A percentile compares a stretch with the other conserved stretches of the same genome.
Conservation (phyloP, 2,329 filamentous ascomycete genomes). For the Hypoxylon sp. region DNA sequence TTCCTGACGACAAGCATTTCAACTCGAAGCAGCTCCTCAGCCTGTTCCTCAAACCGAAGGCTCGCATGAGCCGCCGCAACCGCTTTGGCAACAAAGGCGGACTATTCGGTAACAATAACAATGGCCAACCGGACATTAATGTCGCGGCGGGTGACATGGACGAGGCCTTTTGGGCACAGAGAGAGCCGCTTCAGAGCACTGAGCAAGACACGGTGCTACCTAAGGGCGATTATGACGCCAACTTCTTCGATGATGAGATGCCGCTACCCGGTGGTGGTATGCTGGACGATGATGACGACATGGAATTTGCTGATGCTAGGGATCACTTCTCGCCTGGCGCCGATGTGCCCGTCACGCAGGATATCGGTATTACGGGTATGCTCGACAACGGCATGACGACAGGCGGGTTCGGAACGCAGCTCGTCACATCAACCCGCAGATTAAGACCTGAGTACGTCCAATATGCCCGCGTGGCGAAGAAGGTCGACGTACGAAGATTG, state of each 20-base stretch:
- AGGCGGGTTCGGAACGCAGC: constrained; percentile 73
- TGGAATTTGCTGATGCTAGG: constrained; percentile 83
- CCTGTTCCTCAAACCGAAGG: constrained; percentile 95
- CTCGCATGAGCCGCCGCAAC: constrained; percentile 78
- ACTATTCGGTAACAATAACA: constrained; percentile 57
- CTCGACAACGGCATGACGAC: constrained; percentile 66
- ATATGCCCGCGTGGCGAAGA: constrained; percentile 78
- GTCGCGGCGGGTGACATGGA: constrained; percentile 84
- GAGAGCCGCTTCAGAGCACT: constrained; percentile 63
- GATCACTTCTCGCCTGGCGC: constrained; percentile 81
- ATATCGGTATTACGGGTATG: constrained; percentile 64
- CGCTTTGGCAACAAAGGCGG: constrained; percentile 62
- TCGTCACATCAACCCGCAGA: constrained; percentile 75
- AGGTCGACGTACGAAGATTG: constrained; percentile 76
- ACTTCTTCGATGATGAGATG: constrained; percentile 94
- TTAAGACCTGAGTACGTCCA: constrained; percentile 78
- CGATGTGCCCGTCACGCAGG: constrained; percentile 64
- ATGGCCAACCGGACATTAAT: constrained; percentile 65
- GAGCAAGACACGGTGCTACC: constrained; percentile 68
- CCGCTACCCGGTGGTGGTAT: constrained; percentile 74
- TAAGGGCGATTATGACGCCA: constrained; percentile 90
- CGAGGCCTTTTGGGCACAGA: constrained; percentile 94
- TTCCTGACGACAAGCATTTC: constrained; percentile 98
- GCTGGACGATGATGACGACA: constrained; percentile 76
- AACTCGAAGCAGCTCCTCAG: constrained; percentile 91